Evolutionary conservation across 2,329 filamentous ascomycete genomes (phyloP).

Genomic region (Catunica adiposa): DNA sequence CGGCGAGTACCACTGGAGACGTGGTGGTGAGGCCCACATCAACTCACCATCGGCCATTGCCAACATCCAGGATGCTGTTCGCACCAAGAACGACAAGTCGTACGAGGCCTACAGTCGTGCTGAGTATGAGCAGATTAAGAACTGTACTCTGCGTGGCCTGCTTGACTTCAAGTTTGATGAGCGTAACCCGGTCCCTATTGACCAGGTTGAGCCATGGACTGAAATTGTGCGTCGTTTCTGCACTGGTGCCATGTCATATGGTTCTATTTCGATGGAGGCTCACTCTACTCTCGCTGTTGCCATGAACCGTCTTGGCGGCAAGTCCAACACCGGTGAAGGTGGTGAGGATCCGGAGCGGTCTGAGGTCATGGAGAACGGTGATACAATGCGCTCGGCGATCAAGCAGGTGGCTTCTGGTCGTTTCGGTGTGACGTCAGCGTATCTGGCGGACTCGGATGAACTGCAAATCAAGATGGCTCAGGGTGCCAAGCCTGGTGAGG

Average conservation of each 20-base stretch:
- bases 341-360: conserved; percentile 90
- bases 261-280: conserved; percentile 95
- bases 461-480: conserved; percentile 99
- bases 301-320: conserved; percentile 92
- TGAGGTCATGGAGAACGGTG: conserved; percentile 70
- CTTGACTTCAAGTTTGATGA: conserved; percentile 95
- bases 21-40: conserved; percentile 86
- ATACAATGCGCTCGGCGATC: conserved; percentile 93
- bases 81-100: conserved; percentile 95
- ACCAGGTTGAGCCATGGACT: conserved; percentile 95
- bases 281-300: conserved; percentile 90
- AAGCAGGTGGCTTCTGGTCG: conserved; percentile 94
- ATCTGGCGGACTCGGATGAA: conserved; percentile 87
- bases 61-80: conserved; percentile 91
- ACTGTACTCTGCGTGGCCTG: conserved; percentile 83
- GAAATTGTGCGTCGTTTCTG: conserved; percentile 94
- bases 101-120: conserved; percentile 91
- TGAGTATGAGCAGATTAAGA: conserved; percentile 92
- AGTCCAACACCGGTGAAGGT: conserved; percentile 95
- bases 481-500: conserved; percentile 92
- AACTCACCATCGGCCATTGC: conserved; percentile 91
- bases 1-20: conserved; percentile 96
- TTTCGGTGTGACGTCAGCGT: conserved; percentile 90
- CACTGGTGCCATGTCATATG: conserved; percentile 96
- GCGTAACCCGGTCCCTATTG: conserved; percentile 68